Percentiles rank a stretch among this genome's conserved stretches.
These are phyloP conservation scores for Ambrosiella beaveri DNA, from an alignment of 2,329 filamentous ascomycete genomes.

Conservation along the genomic window DNA sequence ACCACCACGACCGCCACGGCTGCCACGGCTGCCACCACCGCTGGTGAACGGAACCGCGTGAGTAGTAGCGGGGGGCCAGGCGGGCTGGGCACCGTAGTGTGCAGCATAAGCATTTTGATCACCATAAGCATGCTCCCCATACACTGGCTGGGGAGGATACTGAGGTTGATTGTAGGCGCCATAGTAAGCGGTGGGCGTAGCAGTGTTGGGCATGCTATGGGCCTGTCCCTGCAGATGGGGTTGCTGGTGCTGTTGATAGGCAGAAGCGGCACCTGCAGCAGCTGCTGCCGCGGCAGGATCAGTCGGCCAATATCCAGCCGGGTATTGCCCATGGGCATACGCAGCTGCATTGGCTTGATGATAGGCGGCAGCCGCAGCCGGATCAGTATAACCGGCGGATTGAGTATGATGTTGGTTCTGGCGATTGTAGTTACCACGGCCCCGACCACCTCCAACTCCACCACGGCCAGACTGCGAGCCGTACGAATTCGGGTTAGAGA, in stretches of 20 bases:
- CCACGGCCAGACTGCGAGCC: constrained; percentile 14
- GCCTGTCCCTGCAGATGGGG: neutral
- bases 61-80: constrained; percentile 22
- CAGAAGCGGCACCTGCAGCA: constrained; percentile 4
- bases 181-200: constrained; percentile 8
- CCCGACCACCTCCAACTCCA: constrained; percentile 15
- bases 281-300: constrained; percentile 7
- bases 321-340: constrained; percentile 43
- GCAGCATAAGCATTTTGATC: constrained; percentile 19
- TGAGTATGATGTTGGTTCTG: constrained; percentile 21
- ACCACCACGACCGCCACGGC: constrained; percentile 16
- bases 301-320: constrained; percentile 15
- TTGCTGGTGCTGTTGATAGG: constrained; percentile 9
- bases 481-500: constrained; percentile 22
- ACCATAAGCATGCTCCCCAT: constrained; percentile 24
- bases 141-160: constrained; percentile 28
- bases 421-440: constrained; percentile 8
- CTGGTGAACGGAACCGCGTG: constrained; percentile 15
- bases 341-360: constrained; percentile 31
- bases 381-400: constrained; percentile 19
- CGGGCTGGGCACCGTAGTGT: constrained; percentile 22
- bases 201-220: constrained; percentile 2
- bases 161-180: constrained; percentile 17
- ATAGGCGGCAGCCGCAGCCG: constrained; percentile 27
- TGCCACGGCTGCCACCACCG: constrained; percentile 2